Conservation (phyloP, 2,329 filamentous ascomycete genomes). For the Ophiostoma sp. region DNA sequence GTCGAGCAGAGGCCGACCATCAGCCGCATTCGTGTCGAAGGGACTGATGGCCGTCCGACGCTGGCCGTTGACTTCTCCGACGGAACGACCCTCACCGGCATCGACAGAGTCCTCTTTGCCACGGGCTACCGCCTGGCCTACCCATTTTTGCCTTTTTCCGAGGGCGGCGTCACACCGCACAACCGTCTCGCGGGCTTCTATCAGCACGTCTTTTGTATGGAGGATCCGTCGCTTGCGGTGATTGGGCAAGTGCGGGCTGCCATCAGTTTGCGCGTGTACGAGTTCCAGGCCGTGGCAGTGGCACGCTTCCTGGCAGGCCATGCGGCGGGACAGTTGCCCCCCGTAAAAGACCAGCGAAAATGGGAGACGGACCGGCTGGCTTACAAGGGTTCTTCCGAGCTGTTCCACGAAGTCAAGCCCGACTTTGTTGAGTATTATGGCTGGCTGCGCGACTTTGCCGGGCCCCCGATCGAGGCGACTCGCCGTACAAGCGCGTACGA, state of each 20-base stretch:
- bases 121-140: constrained; percentile 66
- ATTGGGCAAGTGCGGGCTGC: constrained; percentile 54
- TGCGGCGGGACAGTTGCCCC: neutral
- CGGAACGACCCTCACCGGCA: constrained; percentile 50
- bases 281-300: constrained; percentile 35
- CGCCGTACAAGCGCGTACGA: constrained; percentile 12
- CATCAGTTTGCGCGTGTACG: constrained; percentile 67
- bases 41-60: constrained; percentile 20
- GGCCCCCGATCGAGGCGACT: neutral
- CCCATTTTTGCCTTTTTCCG: constrained; percentile 54
- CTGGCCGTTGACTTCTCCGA: constrained; percentile 56
- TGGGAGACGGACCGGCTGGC: constrained; percentile 60
- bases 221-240: constrained; percentile 58
- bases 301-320: neutral
- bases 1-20: constrained; percentile 48
- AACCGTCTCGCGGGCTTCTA: constrained; percentile 57
- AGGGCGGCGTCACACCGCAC: constrained; percentile 39
- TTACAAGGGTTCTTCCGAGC: constrained; percentile 1
- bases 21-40: constrained; percentile 52
- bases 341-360: constrained; percentile 46
- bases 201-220: constrained; percentile 56
- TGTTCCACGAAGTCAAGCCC: constrained; percentile 23
- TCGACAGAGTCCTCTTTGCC: constrained; percentile 68
- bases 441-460: constrained; percentile 21
- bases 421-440: constrained; percentile 21